These are phyloP conservation scores for Cryptosporidium meleagridis DNA, from an alignment of 169 alveolate genomes.

Conservation along the genomic window DNA sequence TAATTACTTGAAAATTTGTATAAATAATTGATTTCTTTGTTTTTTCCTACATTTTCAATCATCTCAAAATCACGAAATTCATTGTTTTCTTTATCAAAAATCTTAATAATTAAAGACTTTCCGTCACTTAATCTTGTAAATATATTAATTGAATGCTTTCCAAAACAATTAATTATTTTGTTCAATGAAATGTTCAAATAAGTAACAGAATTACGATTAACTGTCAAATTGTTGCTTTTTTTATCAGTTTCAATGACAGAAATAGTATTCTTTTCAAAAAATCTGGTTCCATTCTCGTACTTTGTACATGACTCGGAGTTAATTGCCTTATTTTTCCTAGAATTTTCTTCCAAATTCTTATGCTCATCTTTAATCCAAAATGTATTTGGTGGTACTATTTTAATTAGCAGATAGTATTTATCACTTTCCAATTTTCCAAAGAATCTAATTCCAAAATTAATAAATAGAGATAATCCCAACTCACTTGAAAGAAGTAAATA, in stretches of 20 bases:
- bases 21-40: not conserved
- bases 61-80: constrained; percentile 6
- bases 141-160: not conserved
- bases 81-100: not conserved
- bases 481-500: constrained; percentile 59
- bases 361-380: constrained; percentile 54
- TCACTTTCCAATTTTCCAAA: constrained; percentile 2
- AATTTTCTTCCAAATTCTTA: not conserved
- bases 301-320: not conserved
- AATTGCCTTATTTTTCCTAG: not conserved
- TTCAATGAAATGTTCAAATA: constrained; percentile 16
- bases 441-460: constrained; percentile 64
- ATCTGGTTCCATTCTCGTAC: constrained; percentile 13
- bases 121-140: not conserved
- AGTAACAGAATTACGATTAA: not conserved
- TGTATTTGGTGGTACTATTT: constrained; percentile 40
- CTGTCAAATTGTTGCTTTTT: not conserved
- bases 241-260: constrained; percentile 7
- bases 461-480: constrained; percentile 16
- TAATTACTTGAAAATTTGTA: not conserved
- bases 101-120: not conserved
- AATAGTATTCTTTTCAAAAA: not conserved
- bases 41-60: not conserved
- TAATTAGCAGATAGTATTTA: constrained; percentile 35
- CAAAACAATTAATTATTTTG: not conserved